phyloP scores from a whole-genome alignment of 345 rosid species.

The Eucalyptus marginata region DNA sequence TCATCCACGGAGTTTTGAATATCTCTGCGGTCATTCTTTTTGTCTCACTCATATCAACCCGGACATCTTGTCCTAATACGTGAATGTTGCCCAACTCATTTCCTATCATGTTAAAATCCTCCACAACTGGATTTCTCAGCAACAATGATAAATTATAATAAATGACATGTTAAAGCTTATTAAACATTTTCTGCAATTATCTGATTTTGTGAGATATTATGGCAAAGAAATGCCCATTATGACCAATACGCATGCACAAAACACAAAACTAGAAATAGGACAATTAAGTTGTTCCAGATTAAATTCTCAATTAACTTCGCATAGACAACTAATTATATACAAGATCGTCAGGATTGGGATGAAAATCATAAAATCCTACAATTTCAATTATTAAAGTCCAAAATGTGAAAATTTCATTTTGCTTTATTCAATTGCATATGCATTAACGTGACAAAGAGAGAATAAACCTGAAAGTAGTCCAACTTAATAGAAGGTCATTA shows the following conservation, averaged over 20 bases:
- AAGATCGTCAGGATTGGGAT: background rate
- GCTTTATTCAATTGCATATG: background rate
- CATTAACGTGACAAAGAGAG: background rate
- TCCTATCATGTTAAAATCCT: background rate
- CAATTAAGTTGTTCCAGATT: background rate
- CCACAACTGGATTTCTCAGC: background rate
- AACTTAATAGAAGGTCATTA: background rate
- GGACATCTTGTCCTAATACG: background rate
- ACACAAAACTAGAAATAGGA: background rate
- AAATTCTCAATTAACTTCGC: background rate
- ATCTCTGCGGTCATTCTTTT: background rate
- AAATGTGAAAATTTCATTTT: background rate
- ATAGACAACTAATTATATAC: background rate
- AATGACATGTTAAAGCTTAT: background rate
- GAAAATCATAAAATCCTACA: background rate
- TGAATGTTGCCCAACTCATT: background rate
- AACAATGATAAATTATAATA: background rate
- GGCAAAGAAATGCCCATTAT: background rate
- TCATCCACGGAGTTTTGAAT: background rate
- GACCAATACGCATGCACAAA: background rate
- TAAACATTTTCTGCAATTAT: background rate
- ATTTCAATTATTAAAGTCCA: background rate
- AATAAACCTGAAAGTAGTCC: background rate
- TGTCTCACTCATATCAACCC: background rate
- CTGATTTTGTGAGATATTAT: background rate